These are phyloP conservation scores for Fusarium cyanostomum DNA, from an alignment of 2,329 filamentous ascomycete species.

Conservation along the genomic window DNA sequence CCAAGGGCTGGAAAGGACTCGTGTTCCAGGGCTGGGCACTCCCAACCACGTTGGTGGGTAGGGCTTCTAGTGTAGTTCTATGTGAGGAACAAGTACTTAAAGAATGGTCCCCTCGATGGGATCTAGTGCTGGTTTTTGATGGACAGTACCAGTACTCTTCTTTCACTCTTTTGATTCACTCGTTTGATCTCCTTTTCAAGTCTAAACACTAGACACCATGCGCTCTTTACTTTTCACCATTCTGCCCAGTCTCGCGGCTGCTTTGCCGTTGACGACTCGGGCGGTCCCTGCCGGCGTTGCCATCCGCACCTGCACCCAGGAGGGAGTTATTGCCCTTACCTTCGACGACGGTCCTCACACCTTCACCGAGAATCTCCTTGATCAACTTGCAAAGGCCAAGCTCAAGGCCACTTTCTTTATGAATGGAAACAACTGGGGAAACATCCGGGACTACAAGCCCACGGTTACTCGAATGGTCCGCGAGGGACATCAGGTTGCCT, in stretches of 20 bases:
- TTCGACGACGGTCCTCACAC: slow-evolving; percentile 53
- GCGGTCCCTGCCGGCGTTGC: slow-evolving; percentile 20
- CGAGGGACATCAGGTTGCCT: slow-evolving; percentile 65
- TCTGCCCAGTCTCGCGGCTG: neutral
- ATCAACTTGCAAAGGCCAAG: slow-evolving; percentile 37
- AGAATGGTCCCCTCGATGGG: no score
- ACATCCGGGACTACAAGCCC: slow-evolving; percentile 34
- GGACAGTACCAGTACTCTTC: no score
- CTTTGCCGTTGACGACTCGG: neutral
- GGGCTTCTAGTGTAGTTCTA: no score
- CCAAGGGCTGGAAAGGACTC: no score
- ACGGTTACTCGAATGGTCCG: slow-evolving; percentile 52
- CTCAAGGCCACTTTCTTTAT: slow-evolving; percentile 46
- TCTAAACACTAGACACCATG: neutral
- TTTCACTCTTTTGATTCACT: no score
- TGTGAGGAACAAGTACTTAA: no score
- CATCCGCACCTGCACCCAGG: slow-evolving; percentile 38
- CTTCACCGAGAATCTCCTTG: slow-evolving; percentile 49
- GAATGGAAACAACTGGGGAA: slow-evolving; percentile 38
- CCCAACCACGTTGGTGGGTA: no score
- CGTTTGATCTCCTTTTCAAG: no score
- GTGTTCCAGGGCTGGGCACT: no score
- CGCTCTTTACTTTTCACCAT: neutral
- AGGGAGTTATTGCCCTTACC: slow-evolving; percentile 48
- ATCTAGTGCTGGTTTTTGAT: no score